Evolutionary conservation across 306 rosid species (phyloP), one percentile per base, ranked within the genome.

Genomic region (Rosa persica): DNA sequence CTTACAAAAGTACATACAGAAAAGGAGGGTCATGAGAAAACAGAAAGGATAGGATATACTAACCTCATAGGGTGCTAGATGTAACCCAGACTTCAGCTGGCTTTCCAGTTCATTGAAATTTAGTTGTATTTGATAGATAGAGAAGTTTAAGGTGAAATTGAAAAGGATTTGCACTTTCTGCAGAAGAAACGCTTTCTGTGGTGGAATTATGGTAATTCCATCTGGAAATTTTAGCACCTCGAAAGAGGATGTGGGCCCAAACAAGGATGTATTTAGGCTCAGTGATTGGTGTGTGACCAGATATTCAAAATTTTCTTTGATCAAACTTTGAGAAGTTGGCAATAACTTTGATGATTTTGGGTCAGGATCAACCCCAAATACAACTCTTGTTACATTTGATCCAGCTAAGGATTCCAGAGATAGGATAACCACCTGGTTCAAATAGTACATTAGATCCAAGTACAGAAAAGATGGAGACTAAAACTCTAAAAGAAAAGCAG

Each of bases 201-300:
- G 80, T 40, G 92, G 97, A 82, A 85, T 82, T 78, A 93, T 82
- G 9, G 93, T 91, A 81, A 93, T 90, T 85, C 97, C 98, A 73
- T 93, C 97, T 12, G 86, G 89, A 73, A 89, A 89, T 91, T 88
- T 91, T 74, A 91, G 89, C 85, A 93, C 98, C 87, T 89, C 93
- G 74, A 93, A 91, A 75, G 43, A 78, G 65, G 11, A 71, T 27
- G 95, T 83, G 64, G 76, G 79, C 73, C 98, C 97, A 15, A 91
- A 91, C 86, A 87, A 81, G 81, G 92, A 83, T 60, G 88, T 76
- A 70, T 89, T 87, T 42, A 91, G 84, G 55, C 78, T 87, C 73
- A 93, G 89, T 7, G 79, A 71, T 71, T 82, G 90, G 62, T 51
- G 72, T 13, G 79, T 71, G 57, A 89, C 89, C 78, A 93, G 67